Base-by-base conservation (phyloP, 345 rosid genomes). In the Citrus medica region DNA sequence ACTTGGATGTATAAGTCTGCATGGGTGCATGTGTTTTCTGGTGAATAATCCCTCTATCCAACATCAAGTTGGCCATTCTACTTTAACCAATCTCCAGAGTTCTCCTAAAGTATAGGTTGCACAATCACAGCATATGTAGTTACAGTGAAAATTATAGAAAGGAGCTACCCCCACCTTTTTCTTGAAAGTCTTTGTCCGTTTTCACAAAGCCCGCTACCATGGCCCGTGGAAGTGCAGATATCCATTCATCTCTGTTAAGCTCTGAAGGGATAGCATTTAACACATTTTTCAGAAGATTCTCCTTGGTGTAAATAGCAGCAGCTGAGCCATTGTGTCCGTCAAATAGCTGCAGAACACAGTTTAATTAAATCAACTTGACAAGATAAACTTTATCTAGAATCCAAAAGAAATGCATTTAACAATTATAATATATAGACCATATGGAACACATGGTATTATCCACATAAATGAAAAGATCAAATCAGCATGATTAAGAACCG, bases 311-410 rank as follows among this genome's bases (percentile, higher is more conserved):
- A 40, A 94, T 90, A 76, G 99, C 99, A 72, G 99, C 99, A 58
- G 88, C 98, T 78, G 98, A 85, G 35, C 99, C 99, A 79, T 97
- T 97, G 78, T 97, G 99, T 38, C 99, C 99, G 86, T 97, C 99
- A 90, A 97, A 97, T 81, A 97, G 82, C 99, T 97, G 89, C 88
- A 86, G 78, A 62, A 76, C 19, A 79, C 9, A 30, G 21, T 56
- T 74, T 71, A 59, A 38, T 24, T 80, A 77, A 51, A 74, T 59
- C 48, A 81, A 67, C 33, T 73, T 24, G 63, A 62, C 32, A 0
- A 60, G 56, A 32, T 59, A 9, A 79, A 33, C 61, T 14, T 12
- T 40, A 68, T 28, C 22, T 19, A 70, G 37, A 70, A 70, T 17
- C 35, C 22, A 25, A 38, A 16, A 13, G 2, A 73, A 33, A 58